These are phyloP conservation scores for Diversispora epigaea DNA, from an alignment of 192 early-diverging fungal genomes.

Conservation along the genomic window DNA sequence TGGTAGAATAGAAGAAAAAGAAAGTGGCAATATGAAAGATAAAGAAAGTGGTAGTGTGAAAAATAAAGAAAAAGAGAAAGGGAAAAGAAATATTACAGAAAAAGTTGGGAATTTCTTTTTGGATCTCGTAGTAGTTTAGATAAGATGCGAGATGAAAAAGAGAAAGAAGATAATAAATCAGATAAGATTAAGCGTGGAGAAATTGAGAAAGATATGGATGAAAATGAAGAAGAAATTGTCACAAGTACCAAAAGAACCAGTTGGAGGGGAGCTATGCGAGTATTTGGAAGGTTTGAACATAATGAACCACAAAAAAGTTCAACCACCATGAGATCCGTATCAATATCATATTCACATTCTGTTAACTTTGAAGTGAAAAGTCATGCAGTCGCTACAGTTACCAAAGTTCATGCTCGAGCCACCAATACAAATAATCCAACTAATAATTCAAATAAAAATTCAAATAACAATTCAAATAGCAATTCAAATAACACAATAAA, in stretches of 20 bases:
- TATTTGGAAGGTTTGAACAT: constrained; percentile 21
- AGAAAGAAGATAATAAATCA: constrained; percentile 1
- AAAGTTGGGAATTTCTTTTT: constrained; percentile 26
- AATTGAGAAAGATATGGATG: constrained; percentile 5
- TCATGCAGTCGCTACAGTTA: neutral
- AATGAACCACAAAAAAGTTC: constrained; percentile 4
- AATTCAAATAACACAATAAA: neutral
- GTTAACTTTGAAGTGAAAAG: constrained; percentile 2
- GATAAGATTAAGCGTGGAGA: constrained; percentile 13
- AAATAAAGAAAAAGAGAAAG: constrained; percentile 14
- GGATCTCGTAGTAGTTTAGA: constrained; percentile 29
- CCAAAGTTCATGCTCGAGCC: constrained; percentile 9
- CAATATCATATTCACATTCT: neutral
- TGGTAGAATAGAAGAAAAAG: neutral
- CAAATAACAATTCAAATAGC: too few relatives aligned
- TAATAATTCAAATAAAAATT: neutral
- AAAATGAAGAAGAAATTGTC: neutral
- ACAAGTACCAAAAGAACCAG: constrained; percentile 24
- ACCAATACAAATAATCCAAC: neutral
- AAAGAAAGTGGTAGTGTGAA: constrained; percentile 12
- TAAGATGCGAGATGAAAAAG: constrained; percentile 24
- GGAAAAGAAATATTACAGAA: constrained; percentile 32
- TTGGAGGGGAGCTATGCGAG: constrained; percentile 20
- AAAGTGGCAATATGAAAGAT: neutral
- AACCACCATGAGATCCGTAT: neutral